Evolutionary conservation across 1,139 yeast genomes (phyloP).

Genomic region (Yamadazyma buinensis): DNA sequence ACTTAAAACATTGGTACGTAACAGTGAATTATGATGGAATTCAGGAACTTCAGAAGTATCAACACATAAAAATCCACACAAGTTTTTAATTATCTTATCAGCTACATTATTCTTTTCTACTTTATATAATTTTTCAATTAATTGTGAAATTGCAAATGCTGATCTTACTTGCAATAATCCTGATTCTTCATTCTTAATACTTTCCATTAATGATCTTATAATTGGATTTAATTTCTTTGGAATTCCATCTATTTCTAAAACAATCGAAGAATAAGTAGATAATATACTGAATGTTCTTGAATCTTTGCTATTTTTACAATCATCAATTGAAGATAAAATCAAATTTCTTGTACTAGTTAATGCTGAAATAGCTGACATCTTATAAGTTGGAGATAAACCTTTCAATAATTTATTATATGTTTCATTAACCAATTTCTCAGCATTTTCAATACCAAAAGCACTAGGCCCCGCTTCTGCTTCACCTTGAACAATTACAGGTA

Average conservation of each 20-base stretch:
- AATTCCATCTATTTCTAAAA: slow-evolving; percentile 56
- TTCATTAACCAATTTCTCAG: slow-evolving; percentile 65
- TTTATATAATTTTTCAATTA: slow-evolving; percentile 55
- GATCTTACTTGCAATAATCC: slow-evolving; percentile 65
- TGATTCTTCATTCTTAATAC: slow-evolving; percentile 74
- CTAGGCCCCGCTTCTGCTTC: slow-evolving; percentile 93
- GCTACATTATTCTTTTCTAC: slow-evolving; percentile 68
- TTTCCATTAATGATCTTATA: slow-evolving; percentile 89
- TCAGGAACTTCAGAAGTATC: slow-evolving; percentile 97
- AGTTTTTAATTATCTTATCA: slow-evolving; percentile 82
- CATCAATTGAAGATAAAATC: slow-evolving; percentile 62
- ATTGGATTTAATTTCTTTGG: slow-evolving; percentile 88
- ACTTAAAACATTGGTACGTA: slow-evolving; percentile 62
- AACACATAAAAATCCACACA: slow-evolving; percentile 91
- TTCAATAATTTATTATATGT: slow-evolving; percentile 64
- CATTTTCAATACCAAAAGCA: slow-evolving; percentile 80
- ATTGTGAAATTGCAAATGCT: slow-evolving; percentile 62
- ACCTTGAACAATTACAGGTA: slow-evolving; percentile 90
- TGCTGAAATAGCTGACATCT: slow-evolving; percentile 69
- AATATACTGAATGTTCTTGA: slow-evolving; percentile 61
- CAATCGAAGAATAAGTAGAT: slow-evolving; percentile 75
- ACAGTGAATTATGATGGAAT: slow-evolving; percentile 62
- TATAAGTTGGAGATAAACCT: slow-evolving; percentile 63
- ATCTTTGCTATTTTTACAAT: slow-evolving; percentile 54
- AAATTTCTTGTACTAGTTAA: slow-evolving; percentile 78